phyloP scores from a whole-genome alignment of 495 filamentous ascomycete species.

The Penicillium desertorum region DNA sequence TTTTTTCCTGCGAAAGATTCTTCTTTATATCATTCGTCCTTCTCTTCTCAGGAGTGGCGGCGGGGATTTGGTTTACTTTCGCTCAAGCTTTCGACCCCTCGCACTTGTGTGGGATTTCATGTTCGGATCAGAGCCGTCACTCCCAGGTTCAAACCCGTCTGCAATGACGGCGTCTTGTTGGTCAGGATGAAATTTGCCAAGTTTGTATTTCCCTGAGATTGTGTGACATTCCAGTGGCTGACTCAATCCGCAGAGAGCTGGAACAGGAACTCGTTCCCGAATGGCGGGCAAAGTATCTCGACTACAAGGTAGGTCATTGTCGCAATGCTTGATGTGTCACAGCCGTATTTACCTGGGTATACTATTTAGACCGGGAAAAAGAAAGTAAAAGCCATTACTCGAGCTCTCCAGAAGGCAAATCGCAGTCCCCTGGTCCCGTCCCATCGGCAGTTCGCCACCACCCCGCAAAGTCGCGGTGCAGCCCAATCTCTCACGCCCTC shows the following conservation, averaged over 20 bases:
- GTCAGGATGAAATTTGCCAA: slow-evolving; percentile 64
- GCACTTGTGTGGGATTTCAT: slow-evolving; percentile 8
- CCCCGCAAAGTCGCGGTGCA: slow-evolving; percentile 35
- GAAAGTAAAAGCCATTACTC: slow-evolving; percentile 76
- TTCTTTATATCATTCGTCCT: background rate
- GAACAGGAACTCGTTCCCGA: slow-evolving; percentile 87
- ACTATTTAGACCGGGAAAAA: slow-evolving; percentile 69
- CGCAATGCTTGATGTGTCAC: background rate
- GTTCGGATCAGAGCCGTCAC: slow-evolving; percentile 1
- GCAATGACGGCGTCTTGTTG: slow-evolving; percentile 24
- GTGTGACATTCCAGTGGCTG: slow-evolving; percentile 24
- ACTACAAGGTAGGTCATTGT: slow-evolving; percentile 67
- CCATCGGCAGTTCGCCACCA: slow-evolving; percentile 21
- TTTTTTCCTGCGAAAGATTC: background rate
- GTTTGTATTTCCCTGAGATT: slow-evolving; percentile 35
- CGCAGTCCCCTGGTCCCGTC: slow-evolving; percentile 57
- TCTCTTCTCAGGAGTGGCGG: slow-evolving; percentile 2
- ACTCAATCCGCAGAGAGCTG: slow-evolving; percentile 59
- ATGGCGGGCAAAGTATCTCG: slow-evolving; percentile 88
- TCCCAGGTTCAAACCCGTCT: slow-evolving; percentile 9
- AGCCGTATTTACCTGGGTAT: background rate
- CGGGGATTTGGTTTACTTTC: background rate
- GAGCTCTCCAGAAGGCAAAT: slow-evolving; percentile 61
- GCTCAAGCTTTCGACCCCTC: slow-evolving; percentile 7
- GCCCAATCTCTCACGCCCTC: slow-evolving; percentile 17